Conservation (phyloP, 192 early-diverging fungal species). For the Podila verticillata region DNA sequence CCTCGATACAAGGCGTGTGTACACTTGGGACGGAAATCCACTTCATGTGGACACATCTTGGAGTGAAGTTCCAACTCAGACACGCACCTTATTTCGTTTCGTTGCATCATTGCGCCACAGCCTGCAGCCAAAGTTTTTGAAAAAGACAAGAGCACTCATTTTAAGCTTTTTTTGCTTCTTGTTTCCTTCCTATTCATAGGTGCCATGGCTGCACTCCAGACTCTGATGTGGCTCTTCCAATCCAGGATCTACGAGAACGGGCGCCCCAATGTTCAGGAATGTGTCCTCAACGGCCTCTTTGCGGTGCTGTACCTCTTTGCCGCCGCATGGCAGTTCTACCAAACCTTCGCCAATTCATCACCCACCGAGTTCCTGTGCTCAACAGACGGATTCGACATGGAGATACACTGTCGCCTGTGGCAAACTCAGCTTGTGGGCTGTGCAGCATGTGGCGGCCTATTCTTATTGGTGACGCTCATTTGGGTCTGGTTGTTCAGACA, state of each 20-base stretch:
- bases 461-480: slow-evolving; percentile 9
- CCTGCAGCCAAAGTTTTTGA: too few species aligned
- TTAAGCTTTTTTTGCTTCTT: neutral
- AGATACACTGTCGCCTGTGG: slow-evolving; percentile 35
- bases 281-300: slow-evolving; percentile 23
- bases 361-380: slow-evolving; percentile 26
- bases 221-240: slow-evolving; percentile 35
- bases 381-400: slow-evolving; percentile 11
- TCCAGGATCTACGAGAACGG: slow-evolving; percentile 45
- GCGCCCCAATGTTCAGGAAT: slow-evolving; percentile 39
- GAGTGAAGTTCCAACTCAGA: neutral
- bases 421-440: slow-evolving; percentile 31
- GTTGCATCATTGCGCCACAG: neutral
- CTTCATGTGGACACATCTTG: too few species aligned
- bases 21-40: too few species aligned
- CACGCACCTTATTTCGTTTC: neutral
- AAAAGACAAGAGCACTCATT: neutral
- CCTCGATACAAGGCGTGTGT: too few species aligned
- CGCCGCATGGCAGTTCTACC: slow-evolving; percentile 39
- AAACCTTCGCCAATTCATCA: slow-evolving; percentile 13
- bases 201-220: slow-evolving; percentile 20
- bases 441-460: slow-evolving; percentile 17
- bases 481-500: slow-evolving; percentile 32
- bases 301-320: slow-evolving; percentile 19
- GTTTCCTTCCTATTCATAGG: slow-evolving; percentile 3